Conservation (phyloP, 2,329 filamentous ascomycete species). For the Fusarium algeriense region DNA sequence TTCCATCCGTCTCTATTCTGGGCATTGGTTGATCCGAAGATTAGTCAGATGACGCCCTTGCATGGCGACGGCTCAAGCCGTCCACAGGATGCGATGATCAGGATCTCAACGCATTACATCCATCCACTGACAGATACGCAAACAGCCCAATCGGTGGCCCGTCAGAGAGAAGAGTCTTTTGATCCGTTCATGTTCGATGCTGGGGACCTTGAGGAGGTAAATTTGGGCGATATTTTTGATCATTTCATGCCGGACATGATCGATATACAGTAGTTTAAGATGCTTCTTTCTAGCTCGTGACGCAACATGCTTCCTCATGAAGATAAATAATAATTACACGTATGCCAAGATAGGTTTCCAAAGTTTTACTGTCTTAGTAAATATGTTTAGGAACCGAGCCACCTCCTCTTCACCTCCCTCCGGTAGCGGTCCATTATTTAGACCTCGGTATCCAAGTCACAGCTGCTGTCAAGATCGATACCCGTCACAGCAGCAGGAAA, state of each 20-base stretch:
- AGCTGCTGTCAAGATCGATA: too few relatives aligned
- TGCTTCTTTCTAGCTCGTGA: too few relatives aligned
- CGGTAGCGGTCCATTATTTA: too few relatives aligned
- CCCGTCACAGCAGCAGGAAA: too few relatives aligned
- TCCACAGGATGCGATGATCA: slow-evolving; percentile 4
- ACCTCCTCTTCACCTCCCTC: too few relatives aligned
- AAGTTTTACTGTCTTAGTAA: too few relatives aligned
- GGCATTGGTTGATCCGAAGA: slow-evolving; percentile 15
- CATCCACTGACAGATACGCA: slow-evolving; percentile 1
- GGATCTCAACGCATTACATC: slow-evolving; percentile 15
- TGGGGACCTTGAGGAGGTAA: slow-evolving; percentile 11
- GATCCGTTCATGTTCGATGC: slow-evolving; percentile 8
- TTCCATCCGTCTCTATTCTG: slow-evolving; percentile 19
- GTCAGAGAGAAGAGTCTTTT: neutral
- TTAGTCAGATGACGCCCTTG: slow-evolving; percentile 2
- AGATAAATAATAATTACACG: too few relatives aligned
- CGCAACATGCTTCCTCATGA: too few relatives aligned
- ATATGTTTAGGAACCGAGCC: too few relatives aligned
- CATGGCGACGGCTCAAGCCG: neutral
- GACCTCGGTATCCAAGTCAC: too few relatives aligned
- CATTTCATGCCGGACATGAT: neutral
- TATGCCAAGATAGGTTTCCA: too few relatives aligned
- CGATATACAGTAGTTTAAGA: neutral
- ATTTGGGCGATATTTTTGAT: slow-evolving; percentile 10
- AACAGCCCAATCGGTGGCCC: neutral